A percentile compares a stretch with the other conserved stretches of the same genome.
phyloP scores from a whole-genome alignment of 768 basidiomycete genomes.

The Lentinula sp. region DNA sequence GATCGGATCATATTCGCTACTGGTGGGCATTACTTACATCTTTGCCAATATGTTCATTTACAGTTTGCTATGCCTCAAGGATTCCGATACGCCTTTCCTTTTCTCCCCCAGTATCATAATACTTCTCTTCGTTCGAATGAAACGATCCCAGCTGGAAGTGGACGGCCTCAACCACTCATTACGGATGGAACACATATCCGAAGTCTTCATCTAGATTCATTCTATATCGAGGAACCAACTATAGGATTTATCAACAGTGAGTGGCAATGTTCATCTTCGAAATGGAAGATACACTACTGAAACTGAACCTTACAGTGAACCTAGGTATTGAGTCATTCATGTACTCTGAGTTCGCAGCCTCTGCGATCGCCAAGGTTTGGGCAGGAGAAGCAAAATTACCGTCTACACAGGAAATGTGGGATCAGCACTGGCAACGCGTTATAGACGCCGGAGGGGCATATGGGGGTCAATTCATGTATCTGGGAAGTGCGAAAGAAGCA shows the following conservation, averaged over 20 bases:
- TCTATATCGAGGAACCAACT: conserved; percentile 41
- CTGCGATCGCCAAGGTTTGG: conserved; percentile 34
- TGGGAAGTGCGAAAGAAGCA: conserved; percentile 22
- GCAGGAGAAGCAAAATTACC: conserved; percentile 27
- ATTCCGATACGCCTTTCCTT: conserved; percentile 39
- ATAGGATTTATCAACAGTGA: conserved; percentile 31
- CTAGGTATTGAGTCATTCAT: conserved; percentile 33
- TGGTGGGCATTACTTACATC: conserved; percentile 11
- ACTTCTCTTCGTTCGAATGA: conserved; percentile 17
- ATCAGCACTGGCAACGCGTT: conserved; percentile 22
- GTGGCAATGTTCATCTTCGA: conserved; percentile 1
- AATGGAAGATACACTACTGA: neutral
- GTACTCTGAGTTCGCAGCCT: conserved; percentile 27
- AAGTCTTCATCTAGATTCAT: conserved; percentile 30
- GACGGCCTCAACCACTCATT: conserved; percentile 24
- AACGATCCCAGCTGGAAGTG: conserved; percentile 12
- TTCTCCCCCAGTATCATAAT: conserved; percentile 34
- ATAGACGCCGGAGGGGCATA: conserved; percentile 25
- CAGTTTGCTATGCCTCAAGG: conserved; percentile 25
- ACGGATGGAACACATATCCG: conserved; percentile 35
- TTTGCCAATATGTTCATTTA: conserved; percentile 28
- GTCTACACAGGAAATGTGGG: conserved; percentile 24
- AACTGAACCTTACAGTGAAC: conserved; percentile 20
- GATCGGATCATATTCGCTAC: conserved; percentile 2
- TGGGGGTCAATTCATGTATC: conserved; percentile 28